Evolutionary conservation across 768 basidiomycete species (phyloP).

Genomic region (Holtermanniella nyarrowii): DNA sequence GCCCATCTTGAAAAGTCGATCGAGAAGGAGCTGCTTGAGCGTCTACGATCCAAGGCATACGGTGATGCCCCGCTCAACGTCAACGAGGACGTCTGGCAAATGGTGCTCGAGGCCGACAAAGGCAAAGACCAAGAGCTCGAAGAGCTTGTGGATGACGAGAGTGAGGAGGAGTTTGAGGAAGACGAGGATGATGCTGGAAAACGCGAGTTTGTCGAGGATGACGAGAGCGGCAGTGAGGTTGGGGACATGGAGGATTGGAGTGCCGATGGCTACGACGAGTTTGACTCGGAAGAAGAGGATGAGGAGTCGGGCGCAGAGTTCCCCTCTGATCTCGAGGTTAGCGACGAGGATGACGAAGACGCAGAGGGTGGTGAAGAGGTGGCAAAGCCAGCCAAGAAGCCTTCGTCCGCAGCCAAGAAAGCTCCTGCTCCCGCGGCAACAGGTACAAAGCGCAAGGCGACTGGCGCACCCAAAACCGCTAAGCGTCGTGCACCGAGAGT

Average conservation of each 20-base stretch:
- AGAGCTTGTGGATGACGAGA: constrained; percentile 45
- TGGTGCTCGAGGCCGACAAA: constrained; percentile 70
- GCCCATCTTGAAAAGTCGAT: constrained; percentile 91
- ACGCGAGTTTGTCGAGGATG: constrained; percentile 50
- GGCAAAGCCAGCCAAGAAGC: constrained; percentile 52
- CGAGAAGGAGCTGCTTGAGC: constrained; percentile 89
- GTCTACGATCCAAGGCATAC: constrained; percentile 91
- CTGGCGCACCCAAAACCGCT: constrained; percentile 2
- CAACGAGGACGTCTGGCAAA: constrained; percentile 91
- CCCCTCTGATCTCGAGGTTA: constrained; percentile 33
- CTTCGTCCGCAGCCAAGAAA: constrained; percentile 45
- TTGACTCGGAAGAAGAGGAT: constrained; percentile 33
- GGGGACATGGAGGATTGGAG: constrained; percentile 51
- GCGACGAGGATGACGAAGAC: constrained; percentile 44
- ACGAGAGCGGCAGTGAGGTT: constrained; percentile 69
- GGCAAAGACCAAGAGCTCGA: constrained; percentile 38
- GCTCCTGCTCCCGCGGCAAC: constrained; percentile 4
- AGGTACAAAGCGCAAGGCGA: constrained; percentile 27
- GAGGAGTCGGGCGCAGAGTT: constrained; percentile 22
- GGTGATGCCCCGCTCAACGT: constrained; percentile 96
- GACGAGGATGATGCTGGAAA: constrained; percentile 49
- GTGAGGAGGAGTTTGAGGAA: constrained; percentile 44
- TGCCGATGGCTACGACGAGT: constrained; percentile 37
- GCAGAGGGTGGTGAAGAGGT: constrained; percentile 44
- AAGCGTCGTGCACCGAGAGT: constrained; percentile 55